Base-by-base conservation (phyloP, 1,284 basidiomycete genomes). In the Gomphus bonarii region DNA sequence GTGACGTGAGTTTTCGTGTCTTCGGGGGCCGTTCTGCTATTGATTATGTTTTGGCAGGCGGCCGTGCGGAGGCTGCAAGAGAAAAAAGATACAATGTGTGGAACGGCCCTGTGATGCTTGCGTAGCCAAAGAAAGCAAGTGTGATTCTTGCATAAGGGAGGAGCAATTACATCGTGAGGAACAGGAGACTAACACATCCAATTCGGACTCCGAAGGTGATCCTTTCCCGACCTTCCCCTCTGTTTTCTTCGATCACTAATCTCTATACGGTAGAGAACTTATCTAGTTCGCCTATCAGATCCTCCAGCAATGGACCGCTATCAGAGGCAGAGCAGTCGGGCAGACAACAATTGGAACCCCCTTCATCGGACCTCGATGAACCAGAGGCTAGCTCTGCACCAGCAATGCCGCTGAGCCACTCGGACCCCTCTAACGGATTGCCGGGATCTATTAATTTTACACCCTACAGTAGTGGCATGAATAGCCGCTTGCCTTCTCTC, bases 61-160 rank as follows among this genome's bases (percentile, higher is more conserved):
- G 14, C 54, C 54, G 22, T 56, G 54, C 16, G 47, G 28, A 11
- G 36, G 36, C 10, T 56, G 46, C 36, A 48, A 56, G 44, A 48
- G 31, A 36, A 56, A 56, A 40, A 48, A 38, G 1, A 30, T 49
- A 30, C n/a, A 31, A 16, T 50, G 54, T 18, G 33, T 50, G 14
- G 44, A 36, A n/a, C 38, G 50, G 16, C 18, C 1, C 28, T 51
- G 50, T 51, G 38, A n/a, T 20, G 22, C 50, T 25, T 51, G 50
- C 33, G 8, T 22, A 1, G n/a, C 1, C 3, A 36, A 51, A 33
- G 50, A n/a, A 14, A 38, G 18, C 33, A 31, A 49, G 33, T 51
- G 50, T 28, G 20, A 18, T 9, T 12, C 31, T n/a, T 51, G 50
- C 50, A 40, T 12, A 22, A 28, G 33, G n/a, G n/a, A 51, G 18